These are phyloP conservation scores for Coemansia sp. DNA, from an alignment of 192 early-diverging fungal species.

Conservation along the genomic window DNA sequence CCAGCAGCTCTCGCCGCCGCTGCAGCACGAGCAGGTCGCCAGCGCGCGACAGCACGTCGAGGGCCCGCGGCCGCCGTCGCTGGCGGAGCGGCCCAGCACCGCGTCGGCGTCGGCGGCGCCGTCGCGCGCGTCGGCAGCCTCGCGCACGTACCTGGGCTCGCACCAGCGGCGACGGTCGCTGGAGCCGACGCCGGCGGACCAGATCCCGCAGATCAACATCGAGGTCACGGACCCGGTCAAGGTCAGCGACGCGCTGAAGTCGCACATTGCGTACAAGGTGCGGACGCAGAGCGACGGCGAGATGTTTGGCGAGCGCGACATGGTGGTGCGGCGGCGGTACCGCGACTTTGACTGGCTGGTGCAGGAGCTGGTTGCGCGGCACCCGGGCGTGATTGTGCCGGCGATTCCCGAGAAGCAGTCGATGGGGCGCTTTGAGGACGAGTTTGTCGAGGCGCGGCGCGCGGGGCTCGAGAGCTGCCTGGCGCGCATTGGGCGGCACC, in stretches of 20 bases:
- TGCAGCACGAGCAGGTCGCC: slow-evolving; percentile 37
- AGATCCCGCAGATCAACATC: slow-evolving; percentile 59
- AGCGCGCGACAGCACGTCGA: slow-evolving; percentile 36
- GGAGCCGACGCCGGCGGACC: slow-evolving; percentile 31
- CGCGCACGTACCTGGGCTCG: slow-evolving; percentile 27
- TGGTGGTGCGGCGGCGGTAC: slow-evolving; percentile 82
- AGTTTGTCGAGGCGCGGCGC: slow-evolving; percentile 88
- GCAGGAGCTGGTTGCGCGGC: slow-evolving; percentile 68
- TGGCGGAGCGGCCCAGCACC: slow-evolving; percentile 10
- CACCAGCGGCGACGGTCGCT: slow-evolving; percentile 45
- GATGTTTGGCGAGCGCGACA: slow-evolving; percentile 71
- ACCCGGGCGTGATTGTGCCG: slow-evolving; percentile 88
- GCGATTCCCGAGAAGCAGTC: slow-evolving; percentile 93
- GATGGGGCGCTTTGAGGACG: slow-evolving; percentile 88
- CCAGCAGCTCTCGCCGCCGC: slow-evolving; percentile 44
- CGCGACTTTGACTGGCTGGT: slow-evolving; percentile 94
- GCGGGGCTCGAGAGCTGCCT: slow-evolving; percentile 80
- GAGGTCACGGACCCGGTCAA: slow-evolving; percentile 84
- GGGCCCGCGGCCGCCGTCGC: slow-evolving; percentile 10
- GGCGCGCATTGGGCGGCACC: slow-evolving; percentile 73
- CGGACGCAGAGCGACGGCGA: slow-evolving; percentile 75
- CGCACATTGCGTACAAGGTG: slow-evolving; percentile 85
- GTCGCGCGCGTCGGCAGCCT: slow-evolving; percentile 4
- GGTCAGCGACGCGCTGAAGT: slow-evolving; percentile 80
- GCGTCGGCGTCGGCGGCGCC: background rate